These are phyloP conservation scores for Serpula lacrymans DNA, from an alignment of 768 basidiomycete genomes.

Conservation along the genomic window DNA sequence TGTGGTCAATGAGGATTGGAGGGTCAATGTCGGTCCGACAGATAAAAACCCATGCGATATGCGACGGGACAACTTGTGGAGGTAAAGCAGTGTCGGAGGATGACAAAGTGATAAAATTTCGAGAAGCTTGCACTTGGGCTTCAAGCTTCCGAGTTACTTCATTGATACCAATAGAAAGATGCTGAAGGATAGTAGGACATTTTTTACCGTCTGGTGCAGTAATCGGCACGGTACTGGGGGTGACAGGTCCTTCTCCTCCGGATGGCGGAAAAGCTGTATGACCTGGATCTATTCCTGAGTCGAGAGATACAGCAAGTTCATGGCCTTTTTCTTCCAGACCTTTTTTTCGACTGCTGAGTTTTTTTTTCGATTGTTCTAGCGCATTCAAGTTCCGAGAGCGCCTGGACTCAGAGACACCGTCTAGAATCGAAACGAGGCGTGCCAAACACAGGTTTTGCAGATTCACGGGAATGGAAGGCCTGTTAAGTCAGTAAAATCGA, in stretches of 20 bases:
- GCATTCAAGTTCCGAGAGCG: conserved; percentile 17
- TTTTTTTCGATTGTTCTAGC: neutral
- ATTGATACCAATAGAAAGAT: conserved; percentile 72
- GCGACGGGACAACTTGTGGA: neutral
- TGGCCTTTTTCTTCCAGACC: conserved; percentile 18
- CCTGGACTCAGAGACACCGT: conserved; percentile 48
- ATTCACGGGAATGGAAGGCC: conserved; percentile 62
- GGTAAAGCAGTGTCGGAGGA: neutral
- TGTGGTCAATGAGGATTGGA: conserved; percentile 63
- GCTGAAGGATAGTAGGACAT: conserved; percentile 23
- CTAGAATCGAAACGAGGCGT: conserved; percentile 45
- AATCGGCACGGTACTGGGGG: neutral
- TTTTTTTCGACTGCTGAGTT: conserved; percentile 27
- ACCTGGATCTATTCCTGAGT: conserved; percentile 5
- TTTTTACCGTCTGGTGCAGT: neutral
- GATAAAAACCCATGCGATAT: conserved; percentile 50
- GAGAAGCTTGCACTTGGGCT: conserved; percentile 38
- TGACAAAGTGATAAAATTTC: conserved; percentile 10
- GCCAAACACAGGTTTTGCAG: conserved; percentile 60
- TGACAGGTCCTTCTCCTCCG: neutral
- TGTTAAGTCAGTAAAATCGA: conserved; percentile 20
- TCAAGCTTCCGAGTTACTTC: conserved; percentile 75
- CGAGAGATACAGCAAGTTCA: conserved; percentile 10
- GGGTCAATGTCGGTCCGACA: conserved; percentile 78
- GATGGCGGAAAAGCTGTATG: neutral